Evolutionary conservation across 2,329 filamentous ascomycete species (phyloP).

Genomic region (Fusarium annulatum): DNA sequence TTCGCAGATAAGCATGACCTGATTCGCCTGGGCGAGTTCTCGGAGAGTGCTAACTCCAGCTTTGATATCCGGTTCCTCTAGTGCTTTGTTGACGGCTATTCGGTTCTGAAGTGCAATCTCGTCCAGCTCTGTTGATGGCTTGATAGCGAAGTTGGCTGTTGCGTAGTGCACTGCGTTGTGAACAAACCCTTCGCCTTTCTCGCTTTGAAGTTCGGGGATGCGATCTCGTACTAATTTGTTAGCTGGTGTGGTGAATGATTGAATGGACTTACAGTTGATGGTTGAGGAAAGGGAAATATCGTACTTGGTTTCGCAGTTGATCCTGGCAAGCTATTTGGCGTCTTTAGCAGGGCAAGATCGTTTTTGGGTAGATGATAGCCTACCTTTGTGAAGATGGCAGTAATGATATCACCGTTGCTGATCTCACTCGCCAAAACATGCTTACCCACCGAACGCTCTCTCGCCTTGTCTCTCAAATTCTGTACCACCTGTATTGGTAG

Average conservation of each 20-base stretch:
- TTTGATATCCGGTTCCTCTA: not conserved
- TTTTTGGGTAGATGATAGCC: rapidly evolving
- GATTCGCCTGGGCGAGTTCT: not conserved
- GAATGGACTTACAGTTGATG: not conserved
- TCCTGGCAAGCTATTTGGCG: not conserved
- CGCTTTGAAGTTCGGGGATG: not conserved
- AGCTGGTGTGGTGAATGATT: rapidly evolving
- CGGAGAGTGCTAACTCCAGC: not conserved
- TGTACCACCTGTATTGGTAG: not conserved
- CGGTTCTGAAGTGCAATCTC: conserved; percentile 1
- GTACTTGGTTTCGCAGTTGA: not conserved
- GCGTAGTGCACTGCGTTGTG: not conserved
- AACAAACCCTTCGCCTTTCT: not conserved
- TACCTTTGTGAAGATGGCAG: conserved; percentile 8
- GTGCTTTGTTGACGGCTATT: not conserved
- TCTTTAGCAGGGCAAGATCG: rapidly evolving
- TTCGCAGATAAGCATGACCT: conserved; percentile 15
- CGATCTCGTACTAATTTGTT: conserved; percentile 1
- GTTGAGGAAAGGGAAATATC: not conserved
- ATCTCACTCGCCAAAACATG: not conserved
- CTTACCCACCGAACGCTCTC: not conserved
- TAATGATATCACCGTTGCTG: conserved; percentile 5
- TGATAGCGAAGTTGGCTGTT: not conserved
- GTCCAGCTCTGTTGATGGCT: not conserved
- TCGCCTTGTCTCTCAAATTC: not conserved